Conservation (phyloP, 257 asterid species). For the Handroanthus guayacan region DNA sequence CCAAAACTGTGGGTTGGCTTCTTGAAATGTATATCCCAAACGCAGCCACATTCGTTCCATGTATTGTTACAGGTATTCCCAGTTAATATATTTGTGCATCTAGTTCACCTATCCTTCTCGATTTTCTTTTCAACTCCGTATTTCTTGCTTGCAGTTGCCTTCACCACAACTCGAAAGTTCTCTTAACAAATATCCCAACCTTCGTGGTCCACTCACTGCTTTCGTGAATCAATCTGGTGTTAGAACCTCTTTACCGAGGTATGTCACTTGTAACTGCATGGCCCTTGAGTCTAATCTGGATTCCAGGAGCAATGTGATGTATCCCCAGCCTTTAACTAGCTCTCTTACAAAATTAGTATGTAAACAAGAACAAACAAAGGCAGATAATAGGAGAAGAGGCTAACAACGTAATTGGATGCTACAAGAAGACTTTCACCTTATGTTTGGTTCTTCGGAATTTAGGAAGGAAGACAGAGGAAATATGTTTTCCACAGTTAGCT, state of each 20-base stretch:
- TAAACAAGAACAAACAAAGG: not conserved
- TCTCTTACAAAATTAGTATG: not conserved
- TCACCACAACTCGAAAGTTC: slow-evolving; percentile 92
- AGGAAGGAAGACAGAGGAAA: not conserved
- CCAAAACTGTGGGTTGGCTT: slow-evolving; percentile 95
- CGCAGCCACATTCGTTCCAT: slow-evolving; percentile 91
- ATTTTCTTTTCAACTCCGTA: slow-evolving; percentile 29
- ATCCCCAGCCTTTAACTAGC: not conserved
- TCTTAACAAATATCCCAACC: slow-evolving; percentile 78
- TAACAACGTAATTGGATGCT: not conserved
- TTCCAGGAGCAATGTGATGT: not conserved
- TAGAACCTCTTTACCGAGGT: slow-evolving; percentile 79
- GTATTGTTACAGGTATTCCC: slow-evolving; percentile 80
- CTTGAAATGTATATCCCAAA: slow-evolving; percentile 92
- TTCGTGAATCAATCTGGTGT: slow-evolving; percentile 66
- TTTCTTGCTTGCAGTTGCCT: slow-evolving; percentile 80
- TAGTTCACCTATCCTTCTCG: slow-evolving; percentile 16
- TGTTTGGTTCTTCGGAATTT: too few relatives aligned
- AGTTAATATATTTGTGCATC: slow-evolving; percentile 21
- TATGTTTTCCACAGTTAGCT: too few relatives aligned
- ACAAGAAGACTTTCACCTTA: not conserved
- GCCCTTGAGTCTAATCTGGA: not conserved
- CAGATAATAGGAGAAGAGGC: not conserved
- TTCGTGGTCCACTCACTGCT: slow-evolving; percentile 79
- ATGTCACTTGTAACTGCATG: slow-evolving; percentile 33